Evolutionary conservation across 2,329 filamentous ascomycete species (phyloP).

Genomic region (Aspergillus quadrilineatus): DNA sequence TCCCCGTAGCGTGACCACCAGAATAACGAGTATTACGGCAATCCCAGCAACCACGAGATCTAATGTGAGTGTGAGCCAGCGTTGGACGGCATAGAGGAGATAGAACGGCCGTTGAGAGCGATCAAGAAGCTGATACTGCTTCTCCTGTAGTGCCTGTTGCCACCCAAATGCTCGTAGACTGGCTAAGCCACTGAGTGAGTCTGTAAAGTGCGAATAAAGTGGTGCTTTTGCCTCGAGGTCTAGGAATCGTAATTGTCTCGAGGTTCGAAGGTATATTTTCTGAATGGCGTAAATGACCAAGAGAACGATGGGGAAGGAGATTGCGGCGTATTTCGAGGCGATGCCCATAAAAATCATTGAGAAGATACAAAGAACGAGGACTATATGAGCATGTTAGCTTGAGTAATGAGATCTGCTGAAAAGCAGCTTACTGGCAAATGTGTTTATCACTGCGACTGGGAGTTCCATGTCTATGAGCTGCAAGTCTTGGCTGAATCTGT

Average conservation of each 20-base stretch:
- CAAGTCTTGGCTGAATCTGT: constrained; percentile 48
- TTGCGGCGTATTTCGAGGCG: constrained; percentile 49
- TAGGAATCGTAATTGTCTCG: constrained; percentile 59
- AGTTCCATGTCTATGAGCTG: constrained; percentile 47
- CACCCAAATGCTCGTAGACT: constrained; percentile 60
- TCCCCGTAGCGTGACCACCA: constrained; percentile 48
- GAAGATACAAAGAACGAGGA: constrained; percentile 39
- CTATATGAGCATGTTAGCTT: not conserved
- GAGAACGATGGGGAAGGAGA: constrained; percentile 53
- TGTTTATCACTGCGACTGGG: constrained; percentile 42
- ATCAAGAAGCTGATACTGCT: constrained; percentile 52
- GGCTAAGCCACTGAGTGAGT: constrained; percentile 55
- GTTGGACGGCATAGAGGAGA: constrained; percentile 56
- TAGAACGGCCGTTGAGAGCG: constrained; percentile 59
- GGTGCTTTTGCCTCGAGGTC: constrained; percentile 63
- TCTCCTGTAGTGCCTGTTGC: constrained; percentile 45
- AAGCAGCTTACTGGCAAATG: constrained; percentile 33
- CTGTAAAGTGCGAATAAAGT: constrained; percentile 58
- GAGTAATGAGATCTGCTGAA: not conserved
- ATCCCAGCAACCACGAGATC: constrained; percentile 52
- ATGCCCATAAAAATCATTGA: constrained; percentile 52
- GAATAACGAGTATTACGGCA: constrained; percentile 49
- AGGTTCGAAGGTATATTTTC: constrained; percentile 60
- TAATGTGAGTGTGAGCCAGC: constrained; percentile 56
- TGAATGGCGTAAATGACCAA: constrained; percentile 53